These are phyloP conservation scores for Plenodomus lindquistii DNA, from an alignment of 2,329 filamentous ascomycete species.

Conservation along the genomic window DNA sequence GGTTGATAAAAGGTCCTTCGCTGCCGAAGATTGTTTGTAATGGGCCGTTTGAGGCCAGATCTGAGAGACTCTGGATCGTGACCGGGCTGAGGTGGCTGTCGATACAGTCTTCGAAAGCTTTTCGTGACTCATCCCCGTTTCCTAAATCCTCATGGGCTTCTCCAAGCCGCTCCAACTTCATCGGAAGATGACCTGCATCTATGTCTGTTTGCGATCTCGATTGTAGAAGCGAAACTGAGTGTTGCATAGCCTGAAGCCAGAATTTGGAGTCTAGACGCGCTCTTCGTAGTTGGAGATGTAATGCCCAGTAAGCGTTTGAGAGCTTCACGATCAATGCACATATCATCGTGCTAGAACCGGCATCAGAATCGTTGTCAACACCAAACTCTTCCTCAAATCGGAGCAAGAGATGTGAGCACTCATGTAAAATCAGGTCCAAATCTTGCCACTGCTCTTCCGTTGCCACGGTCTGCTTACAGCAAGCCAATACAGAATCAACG, in stretches of 20 bases:
- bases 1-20: conserved; percentile 54
- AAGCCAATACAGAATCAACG: conserved; percentile 40
- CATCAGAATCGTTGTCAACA: conserved; percentile 2
- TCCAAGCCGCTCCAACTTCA: conserved; percentile 69
- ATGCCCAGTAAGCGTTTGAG: conserved; percentile 72
- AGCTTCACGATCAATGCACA: conserved; percentile 60
- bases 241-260: conserved; percentile 62
- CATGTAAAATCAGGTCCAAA: conserved; percentile 37
- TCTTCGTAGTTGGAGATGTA: conserved; percentile 58
- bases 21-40: conserved; percentile 59
- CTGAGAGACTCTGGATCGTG: conserved; percentile 58
- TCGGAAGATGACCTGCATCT: conserved; percentile 62
- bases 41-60: conserved; percentile 54
- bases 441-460: conserved; percentile 33
- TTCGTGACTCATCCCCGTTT: conserved; percentile 60
- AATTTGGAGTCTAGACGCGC: conserved; percentile 48
- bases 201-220: conserved; percentile 59
- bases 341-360: conserved; percentile 15
- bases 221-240: conserved; percentile 66
- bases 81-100: conserved; percentile 64
- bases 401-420: conserved; percentile 33
- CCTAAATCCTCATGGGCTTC: conserved; percentile 61
- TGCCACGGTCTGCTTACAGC: conserved; percentile 34
- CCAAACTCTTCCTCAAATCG: conserved; percentile 26
- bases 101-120: conserved; percentile 64